Conservation (phyloP, 202 grass and related monocot genomes). For the Brachypodium distachyon region DNA sequence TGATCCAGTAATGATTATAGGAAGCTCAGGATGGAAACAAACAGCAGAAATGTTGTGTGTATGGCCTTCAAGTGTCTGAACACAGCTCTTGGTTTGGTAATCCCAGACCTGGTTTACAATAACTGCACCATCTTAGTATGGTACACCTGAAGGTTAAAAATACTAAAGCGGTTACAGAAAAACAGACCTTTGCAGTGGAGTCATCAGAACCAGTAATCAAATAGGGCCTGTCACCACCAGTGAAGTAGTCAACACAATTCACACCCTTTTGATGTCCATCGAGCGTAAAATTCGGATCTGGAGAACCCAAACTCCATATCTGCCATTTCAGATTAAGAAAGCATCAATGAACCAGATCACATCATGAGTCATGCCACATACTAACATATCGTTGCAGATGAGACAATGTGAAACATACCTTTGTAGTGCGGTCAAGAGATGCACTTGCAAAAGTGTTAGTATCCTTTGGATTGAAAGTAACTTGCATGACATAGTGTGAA, state of each 20-base stretch:
- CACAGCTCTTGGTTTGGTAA: slow-evolving; percentile 86
- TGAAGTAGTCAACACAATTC: slow-evolving; percentile 91
- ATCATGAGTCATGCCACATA: background rate
- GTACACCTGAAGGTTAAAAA: background rate
- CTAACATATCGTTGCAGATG: background rate
- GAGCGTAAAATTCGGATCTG: slow-evolving; percentile 82
- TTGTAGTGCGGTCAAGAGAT: slow-evolving; percentile 81
- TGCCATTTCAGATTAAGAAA: slow-evolving; percentile 24
- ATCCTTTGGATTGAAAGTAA: slow-evolving; percentile 88
- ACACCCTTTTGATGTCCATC: slow-evolving; percentile 85
- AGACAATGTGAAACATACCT: slow-evolving; percentile 30
- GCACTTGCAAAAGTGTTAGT: slow-evolving; percentile 84
- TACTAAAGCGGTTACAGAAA: background rate
- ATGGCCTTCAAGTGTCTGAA: slow-evolving; percentile 86
- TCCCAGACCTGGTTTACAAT: slow-evolving; percentile 75
- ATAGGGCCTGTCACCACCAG: slow-evolving; percentile 81
- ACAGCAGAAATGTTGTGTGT: slow-evolving; percentile 85
- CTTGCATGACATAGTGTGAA: slow-evolving; percentile 92
- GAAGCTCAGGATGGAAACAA: slow-evolving; percentile 86
- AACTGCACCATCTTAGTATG: slow-evolving; percentile 16
- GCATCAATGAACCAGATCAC: background rate
- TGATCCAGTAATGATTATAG: slow-evolving; percentile 83
- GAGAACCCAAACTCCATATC: slow-evolving; percentile 91
- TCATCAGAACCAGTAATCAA: slow-evolving; percentile 91
- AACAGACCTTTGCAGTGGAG: slow-evolving; percentile 72